phyloP scores from a whole-genome alignment of 768 basidiomycete genomes.

The Hemileccinum impolitum region DNA sequence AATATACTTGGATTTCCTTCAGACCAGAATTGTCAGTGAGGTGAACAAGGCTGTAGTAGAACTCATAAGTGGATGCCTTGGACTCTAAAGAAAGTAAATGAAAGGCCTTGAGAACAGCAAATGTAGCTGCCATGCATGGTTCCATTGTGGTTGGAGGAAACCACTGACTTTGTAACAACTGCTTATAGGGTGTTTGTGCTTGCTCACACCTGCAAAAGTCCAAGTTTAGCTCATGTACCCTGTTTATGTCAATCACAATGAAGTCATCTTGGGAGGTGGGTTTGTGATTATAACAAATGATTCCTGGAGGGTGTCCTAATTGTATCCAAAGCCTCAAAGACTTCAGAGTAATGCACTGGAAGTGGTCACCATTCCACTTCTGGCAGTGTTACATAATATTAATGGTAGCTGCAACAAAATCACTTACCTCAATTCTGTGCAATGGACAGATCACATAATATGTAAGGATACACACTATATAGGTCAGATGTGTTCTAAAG shows the following conservation, averaged over 20 bases:
- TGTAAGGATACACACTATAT: background rate
- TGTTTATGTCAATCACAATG: background rate
- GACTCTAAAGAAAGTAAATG: background rate
- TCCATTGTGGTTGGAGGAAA: background rate
- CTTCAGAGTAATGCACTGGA: background rate
- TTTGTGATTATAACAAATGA: background rate
- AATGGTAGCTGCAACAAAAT: background rate
- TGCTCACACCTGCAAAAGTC: conserved; percentile 3
- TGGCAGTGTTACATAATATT: background rate
- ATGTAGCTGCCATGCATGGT: background rate
- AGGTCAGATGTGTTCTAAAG: background rate
- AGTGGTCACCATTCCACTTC: conserved; percentile 2
- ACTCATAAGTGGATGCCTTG: background rate
- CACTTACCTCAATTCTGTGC: background rate
- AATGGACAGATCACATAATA: background rate
- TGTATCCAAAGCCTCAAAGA: conserved; percentile 1
- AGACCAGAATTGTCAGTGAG: background rate
- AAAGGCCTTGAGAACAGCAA: background rate
- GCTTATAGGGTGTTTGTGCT: background rate
- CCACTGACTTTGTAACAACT: background rate
- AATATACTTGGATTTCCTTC: background rate
- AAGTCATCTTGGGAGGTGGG: background rate
- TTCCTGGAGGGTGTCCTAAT: background rate
- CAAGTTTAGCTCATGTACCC: background rate
- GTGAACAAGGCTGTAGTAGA: background rate